Conservation (phyloP, 2,329 filamentous ascomycete species). For the Colletotrichum eleusines region DNA sequence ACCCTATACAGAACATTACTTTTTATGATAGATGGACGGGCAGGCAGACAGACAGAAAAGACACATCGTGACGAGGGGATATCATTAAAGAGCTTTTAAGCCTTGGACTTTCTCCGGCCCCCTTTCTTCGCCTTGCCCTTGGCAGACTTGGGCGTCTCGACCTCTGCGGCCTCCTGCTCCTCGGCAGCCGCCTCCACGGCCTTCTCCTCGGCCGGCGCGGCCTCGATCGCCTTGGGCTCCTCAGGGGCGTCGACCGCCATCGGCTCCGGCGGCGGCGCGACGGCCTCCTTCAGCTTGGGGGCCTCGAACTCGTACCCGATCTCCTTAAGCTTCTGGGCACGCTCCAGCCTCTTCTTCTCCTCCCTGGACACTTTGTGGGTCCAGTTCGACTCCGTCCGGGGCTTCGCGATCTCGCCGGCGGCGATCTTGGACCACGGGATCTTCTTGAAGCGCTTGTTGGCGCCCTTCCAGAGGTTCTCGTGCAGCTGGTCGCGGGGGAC, state of each 20-base stretch:
- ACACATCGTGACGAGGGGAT: constrained; percentile 31
- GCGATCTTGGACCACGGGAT: constrained; percentile 82
- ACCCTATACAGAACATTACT: constrained; percentile 14
- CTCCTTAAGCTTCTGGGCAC: constrained; percentile 80
- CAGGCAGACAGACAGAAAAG: not conserved
- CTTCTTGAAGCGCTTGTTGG: constrained; percentile 89
- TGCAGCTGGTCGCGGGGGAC: constrained; percentile 84
- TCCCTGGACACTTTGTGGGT: constrained; percentile 79
- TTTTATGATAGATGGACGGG: constrained; percentile 4
- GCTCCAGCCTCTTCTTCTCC: constrained; percentile 74
- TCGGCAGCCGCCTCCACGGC: constrained; percentile 49
- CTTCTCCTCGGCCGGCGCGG: constrained; percentile 52
- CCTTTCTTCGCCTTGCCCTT: constrained; percentile 50
- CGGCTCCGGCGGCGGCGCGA: constrained; percentile 54
- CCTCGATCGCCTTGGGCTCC: constrained; percentile 51
- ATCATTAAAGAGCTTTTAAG: constrained; percentile 47
- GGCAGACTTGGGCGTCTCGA: constrained; percentile 44
- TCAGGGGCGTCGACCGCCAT: constrained; percentile 50
- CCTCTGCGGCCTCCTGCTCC: constrained; percentile 48
- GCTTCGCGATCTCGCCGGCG: constrained; percentile 78
- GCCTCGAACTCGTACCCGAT: constrained; percentile 87
- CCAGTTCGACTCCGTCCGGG: constrained; percentile 83
- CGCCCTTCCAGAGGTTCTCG: constrained; percentile 87
- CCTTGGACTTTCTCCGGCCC: constrained; percentile 52
- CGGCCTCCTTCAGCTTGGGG: constrained; percentile 74